Evolutionary conservation across 2,329 filamentous ascomycete species (phyloP).

Genomic region (Zasmidium angulare): DNA sequence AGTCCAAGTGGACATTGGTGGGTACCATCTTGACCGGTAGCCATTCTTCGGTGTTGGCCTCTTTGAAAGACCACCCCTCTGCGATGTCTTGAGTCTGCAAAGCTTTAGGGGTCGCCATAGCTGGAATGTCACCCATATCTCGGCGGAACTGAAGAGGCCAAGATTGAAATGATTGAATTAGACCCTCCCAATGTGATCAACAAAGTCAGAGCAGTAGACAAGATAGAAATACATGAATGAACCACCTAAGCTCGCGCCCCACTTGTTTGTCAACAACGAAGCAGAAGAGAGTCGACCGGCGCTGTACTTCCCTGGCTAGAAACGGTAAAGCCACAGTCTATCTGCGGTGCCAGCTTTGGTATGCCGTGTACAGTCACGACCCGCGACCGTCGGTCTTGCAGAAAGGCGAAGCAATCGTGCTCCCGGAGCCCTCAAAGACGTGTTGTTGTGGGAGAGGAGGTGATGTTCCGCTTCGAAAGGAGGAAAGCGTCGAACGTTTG

Average conservation of each 20-base stretch:
- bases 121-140: slow-evolving; percentile 1
- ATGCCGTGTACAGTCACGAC: neutral
- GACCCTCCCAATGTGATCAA: neutral
- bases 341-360: neutral
- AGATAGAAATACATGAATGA: neutral
- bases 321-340: slow-evolving; percentile 1
- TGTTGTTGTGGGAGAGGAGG: neutral
- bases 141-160: neutral
- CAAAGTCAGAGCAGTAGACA: neutral
- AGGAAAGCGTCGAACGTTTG: neutral
- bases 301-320: slow-evolving; percentile 12
- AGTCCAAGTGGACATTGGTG: slow-evolving; percentile 50
- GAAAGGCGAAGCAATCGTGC: neutral
- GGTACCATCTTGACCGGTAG: slow-evolving; percentile 46
- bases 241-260: too few relatives aligned
- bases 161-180: neutral
- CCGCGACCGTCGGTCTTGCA: neutral
- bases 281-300: slow-evolving; percentile 1
- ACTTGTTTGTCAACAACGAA: neutral
- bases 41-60: slow-evolving; percentile 44
- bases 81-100: slow-evolving; percentile 34
- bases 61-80: slow-evolving; percentile 48
- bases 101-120: slow-evolving; percentile 9
- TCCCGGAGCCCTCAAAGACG: neutral
- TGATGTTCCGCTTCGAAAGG: slow-evolving; percentile 6